These are phyloP conservation scores for Kurtzmaniella quercitrusa DNA, from an alignment of 1,139 yeast genomes.

Conservation along the genomic window DNA sequence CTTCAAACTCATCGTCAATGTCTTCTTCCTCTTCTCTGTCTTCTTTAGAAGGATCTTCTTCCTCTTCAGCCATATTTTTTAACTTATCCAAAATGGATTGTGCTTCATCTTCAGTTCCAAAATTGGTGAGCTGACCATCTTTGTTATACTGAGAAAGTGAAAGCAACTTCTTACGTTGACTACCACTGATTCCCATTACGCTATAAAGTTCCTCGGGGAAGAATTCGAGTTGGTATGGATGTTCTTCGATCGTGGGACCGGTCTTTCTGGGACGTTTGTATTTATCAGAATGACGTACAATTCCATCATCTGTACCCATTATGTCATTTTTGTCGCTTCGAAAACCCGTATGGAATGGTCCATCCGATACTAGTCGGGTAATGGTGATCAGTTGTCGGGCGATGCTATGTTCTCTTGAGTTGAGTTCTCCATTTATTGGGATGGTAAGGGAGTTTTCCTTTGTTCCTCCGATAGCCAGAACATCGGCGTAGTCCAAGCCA, in stretches of 20 bases:
- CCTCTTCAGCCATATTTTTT: slow-evolving; percentile 57
- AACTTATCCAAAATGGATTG: slow-evolving; percentile 53
- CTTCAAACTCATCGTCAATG: slow-evolving; percentile 56
- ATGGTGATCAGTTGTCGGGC: slow-evolving; percentile 65
- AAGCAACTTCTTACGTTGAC: slow-evolving; percentile 50
- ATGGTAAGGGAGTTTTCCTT: slow-evolving; percentile 24
- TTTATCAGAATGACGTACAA: slow-evolving; percentile 70
- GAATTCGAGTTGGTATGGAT: slow-evolving; percentile 67
- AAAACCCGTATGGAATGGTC: slow-evolving; percentile 75
- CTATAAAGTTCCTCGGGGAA: slow-evolving; percentile 79
- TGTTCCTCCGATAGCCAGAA: slow-evolving; percentile 21
- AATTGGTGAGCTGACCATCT: slow-evolving; percentile 44
- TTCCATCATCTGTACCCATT: slow-evolving; percentile 42
- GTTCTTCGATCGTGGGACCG: slow-evolving; percentile 78
- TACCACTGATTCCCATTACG: slow-evolving; percentile 66
- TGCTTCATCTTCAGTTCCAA: slow-evolving; percentile 18
- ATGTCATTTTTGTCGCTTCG: slow-evolving; percentile 7
- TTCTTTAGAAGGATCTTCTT: slow-evolving; percentile 42
- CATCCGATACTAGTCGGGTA: slow-evolving; percentile 56
- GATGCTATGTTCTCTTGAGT: slow-evolving; percentile 51
- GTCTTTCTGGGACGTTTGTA: slow-evolving; percentile 68
- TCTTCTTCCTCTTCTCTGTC: slow-evolving; percentile 44
- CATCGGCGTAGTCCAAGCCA: slow-evolving; percentile 65
- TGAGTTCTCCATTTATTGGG: slow-evolving; percentile 68
- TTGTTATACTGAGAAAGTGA: slow-evolving; percentile 46